phyloP scores from a whole-genome alignment of 306 rosid species.

The Glycine latifolia region DNA sequence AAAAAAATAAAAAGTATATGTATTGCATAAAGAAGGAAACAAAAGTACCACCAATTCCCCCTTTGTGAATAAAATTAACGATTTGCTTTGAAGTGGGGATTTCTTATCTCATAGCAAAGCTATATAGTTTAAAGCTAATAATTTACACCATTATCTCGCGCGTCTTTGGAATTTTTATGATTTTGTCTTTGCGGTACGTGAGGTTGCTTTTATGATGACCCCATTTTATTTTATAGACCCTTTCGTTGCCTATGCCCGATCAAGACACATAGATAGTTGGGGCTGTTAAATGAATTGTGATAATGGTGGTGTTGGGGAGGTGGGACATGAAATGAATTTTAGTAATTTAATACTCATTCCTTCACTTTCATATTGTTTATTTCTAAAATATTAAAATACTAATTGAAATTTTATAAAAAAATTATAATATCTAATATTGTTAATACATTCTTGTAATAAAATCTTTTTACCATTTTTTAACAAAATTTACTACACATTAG shows the following conservation, averaged over 20 bases:
- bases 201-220: constrained; percentile 12
- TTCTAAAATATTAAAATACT: not conserved
- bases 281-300: too few relatives aligned
- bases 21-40: not conserved
- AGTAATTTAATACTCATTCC: constrained; percentile 6
- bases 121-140: not conserved
- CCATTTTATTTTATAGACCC: too few relatives aligned
- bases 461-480: not conserved
- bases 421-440: not conserved
- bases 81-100: not conserved
- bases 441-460: not conserved
- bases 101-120: not conserved
- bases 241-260: too few relatives aligned
- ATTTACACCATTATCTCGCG: not conserved
- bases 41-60: not conserved
- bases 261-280: too few relatives aligned
- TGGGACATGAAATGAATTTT: not conserved
- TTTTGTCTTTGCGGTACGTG: not conserved
- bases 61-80: not conserved
- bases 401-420: not conserved
- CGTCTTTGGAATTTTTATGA: not conserved
- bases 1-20: not conserved
- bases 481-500: not conserved
- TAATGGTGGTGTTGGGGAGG: not conserved
- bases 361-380: not conserved